Evolutionary conservation across 2,329 filamentous ascomycete genomes (phyloP).

Genomic region (Fusarium lyarnte): DNA sequence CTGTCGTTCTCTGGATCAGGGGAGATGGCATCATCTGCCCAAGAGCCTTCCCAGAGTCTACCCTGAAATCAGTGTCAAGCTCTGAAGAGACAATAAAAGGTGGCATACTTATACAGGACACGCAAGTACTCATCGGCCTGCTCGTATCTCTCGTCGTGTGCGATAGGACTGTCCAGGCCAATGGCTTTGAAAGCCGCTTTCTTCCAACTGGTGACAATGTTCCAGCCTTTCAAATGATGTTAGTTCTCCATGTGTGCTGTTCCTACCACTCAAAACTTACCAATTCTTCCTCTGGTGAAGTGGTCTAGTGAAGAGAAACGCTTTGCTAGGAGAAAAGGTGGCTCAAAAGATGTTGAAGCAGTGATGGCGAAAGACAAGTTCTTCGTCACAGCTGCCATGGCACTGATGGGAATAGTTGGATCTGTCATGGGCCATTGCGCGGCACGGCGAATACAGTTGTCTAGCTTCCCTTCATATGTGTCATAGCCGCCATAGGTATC

Average conservation of each 20-base stretch:
- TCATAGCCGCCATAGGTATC: conserved; percentile 73
- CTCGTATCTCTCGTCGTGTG: conserved; percentile 69
- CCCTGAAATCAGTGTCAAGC: background rate
- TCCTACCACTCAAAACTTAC: background rate
- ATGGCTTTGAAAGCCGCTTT: conserved; percentile 72
- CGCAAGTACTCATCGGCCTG: conserved; percentile 70
- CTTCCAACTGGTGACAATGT: conserved; percentile 65
- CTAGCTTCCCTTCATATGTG: conserved; percentile 67
- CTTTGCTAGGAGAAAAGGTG: conserved; percentile 69
- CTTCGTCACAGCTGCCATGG: conserved; percentile 74
- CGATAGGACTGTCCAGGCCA: conserved; percentile 64
- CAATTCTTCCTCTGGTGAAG: conserved; percentile 66
- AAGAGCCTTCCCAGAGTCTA: conserved; percentile 64
- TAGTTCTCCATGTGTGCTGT: fast-evolving
- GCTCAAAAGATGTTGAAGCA: conserved; percentile 69
- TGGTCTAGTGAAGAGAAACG: conserved; percentile 71
- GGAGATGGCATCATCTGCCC: conserved; percentile 66
- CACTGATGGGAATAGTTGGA: conserved; percentile 69
- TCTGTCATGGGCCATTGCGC: conserved; percentile 74
- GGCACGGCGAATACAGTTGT: conserved; percentile 68
- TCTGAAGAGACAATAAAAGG: fast-evolving
- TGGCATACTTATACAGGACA: conserved; percentile 67
- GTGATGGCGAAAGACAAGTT: conserved; percentile 71
- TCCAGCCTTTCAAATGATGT: conserved; percentile 60
- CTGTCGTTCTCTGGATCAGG: conserved; percentile 63